A percentile compares a stretch with the other conserved stretches of the same genome.
Evolutionary conservation across 768 basidiomycete species (phyloP).

Genomic region (Cantharellus anzutake): DNA sequence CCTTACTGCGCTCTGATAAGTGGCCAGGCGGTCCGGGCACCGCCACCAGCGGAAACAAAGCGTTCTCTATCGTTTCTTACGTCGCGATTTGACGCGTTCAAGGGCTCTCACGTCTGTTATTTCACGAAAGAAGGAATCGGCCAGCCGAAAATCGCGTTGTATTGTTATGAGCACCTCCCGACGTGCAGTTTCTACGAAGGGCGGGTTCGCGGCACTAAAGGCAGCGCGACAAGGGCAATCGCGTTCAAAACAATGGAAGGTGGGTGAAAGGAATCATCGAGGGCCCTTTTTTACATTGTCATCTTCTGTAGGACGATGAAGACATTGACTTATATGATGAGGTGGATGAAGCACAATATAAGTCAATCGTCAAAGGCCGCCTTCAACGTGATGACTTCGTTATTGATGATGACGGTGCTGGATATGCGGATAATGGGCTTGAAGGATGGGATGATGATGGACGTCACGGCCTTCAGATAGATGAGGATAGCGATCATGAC

Average conservation of each 20-base stretch:
- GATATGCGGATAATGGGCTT: conserved; percentile 92
- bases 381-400: conserved; percentile 86
- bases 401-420: conserved; percentile 77
- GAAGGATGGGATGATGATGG: conserved; percentile 60
- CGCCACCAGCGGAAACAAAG: too few species aligned
- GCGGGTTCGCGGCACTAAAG: neutral
- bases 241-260: neutral
- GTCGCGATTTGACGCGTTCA: too few species aligned
- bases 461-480: conserved; percentile 12
- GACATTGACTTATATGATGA: conserved; percentile 8
- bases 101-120: too few species aligned
- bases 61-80: too few species aligned
- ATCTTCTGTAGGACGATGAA: neutral
- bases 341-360: conserved; percentile 36
- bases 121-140: too few species aligned
- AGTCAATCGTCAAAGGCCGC: conserved; percentile 61
- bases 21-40: too few species aligned
- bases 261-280: neutral
- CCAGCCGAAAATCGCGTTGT: too few species aligned
- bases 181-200: neutral
- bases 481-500: conserved; percentile 31
- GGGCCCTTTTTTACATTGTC: neutral
- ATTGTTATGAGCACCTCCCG: too few species aligned
- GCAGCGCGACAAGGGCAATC: neutral
- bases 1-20: too few species aligned